phyloP scores from a whole-genome alignment of 257 asterid genomes.

The Solanum medicagineum region DNA sequence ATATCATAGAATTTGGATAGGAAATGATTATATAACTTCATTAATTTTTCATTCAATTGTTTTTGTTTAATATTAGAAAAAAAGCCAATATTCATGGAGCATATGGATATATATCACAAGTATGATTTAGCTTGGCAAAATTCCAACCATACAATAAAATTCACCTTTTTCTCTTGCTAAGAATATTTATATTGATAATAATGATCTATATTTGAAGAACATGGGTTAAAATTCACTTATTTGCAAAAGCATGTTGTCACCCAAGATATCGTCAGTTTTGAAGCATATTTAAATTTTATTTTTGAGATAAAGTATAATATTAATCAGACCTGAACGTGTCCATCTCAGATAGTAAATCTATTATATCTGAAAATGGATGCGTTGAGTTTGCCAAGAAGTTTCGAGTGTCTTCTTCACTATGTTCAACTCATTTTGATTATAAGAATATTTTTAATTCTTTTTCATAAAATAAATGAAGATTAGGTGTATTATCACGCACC shows the following conservation, averaged over 20 bases:
- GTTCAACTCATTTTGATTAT: no score
- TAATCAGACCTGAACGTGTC: no score
- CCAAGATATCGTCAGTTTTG: neutral
- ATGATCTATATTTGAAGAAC: neutral
- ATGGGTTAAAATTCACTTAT: neutral
- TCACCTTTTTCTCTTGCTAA: neutral
- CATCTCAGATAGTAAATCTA: no score
- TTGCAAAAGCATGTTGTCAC: neutral
- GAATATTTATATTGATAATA: neutral
- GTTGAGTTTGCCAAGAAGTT: no score
- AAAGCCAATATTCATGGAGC: slow-evolving; percentile 17
- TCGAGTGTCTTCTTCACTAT: no score
- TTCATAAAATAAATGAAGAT: neutral
- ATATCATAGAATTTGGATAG: neutral
- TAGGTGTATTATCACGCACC: neutral
- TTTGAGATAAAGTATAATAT: neutral
- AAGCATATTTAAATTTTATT: neutral
- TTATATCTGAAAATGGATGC: no score
- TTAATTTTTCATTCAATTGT: neutral
- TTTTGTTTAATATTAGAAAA: neutral
- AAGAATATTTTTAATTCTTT: neutral
- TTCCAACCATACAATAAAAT: neutral
- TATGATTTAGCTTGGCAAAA: neutral
- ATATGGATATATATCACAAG: slow-evolving; percentile 1
- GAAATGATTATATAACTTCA: slow-evolving; percentile 8